These are phyloP conservation scores for Cystobasidiaceae sp. DNA, from an alignment of 1,284 basidiomycete species.

Conservation along the genomic window DNA sequence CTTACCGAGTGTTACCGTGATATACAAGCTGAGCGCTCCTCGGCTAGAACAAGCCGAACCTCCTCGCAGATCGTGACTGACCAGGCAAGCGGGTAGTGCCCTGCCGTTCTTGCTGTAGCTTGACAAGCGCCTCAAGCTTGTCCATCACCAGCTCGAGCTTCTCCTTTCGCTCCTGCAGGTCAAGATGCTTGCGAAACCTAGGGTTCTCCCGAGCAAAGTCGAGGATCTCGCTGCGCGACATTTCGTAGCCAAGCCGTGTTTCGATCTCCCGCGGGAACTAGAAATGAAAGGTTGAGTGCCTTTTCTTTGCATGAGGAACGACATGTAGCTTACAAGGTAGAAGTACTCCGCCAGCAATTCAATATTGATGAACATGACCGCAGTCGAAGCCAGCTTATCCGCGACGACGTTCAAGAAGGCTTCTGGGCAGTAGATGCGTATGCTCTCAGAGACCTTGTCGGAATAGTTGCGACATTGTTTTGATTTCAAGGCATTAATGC, in stretches of 20 bases:
- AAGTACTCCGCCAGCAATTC: constrained; percentile 97
- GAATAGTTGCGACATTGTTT: constrained; percentile 65
- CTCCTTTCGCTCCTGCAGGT: constrained; percentile 92
- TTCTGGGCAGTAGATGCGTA: constrained; percentile 87
- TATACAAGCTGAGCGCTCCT: too few species aligned
- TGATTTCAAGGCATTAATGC: constrained; percentile 75
- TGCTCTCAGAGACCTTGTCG: constrained; percentile 66
- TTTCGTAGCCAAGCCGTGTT: constrained; percentile 83
- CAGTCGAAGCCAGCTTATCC: constrained; percentile 92
- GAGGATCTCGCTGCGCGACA: constrained; percentile 76
- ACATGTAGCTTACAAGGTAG: constrained; percentile 64
- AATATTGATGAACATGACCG: constrained; percentile 95
- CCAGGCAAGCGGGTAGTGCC: not conserved
- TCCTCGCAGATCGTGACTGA: not conserved
- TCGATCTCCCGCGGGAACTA: constrained; percentile 97
- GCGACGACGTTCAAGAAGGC: constrained; percentile 94
- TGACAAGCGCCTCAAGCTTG: constrained; percentile 29
- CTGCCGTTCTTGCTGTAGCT: constrained; percentile 27
- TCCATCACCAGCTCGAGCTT: constrained; percentile 72
- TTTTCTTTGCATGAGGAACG: too few species aligned
- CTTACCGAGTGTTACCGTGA: too few species aligned
- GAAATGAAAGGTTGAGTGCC: not conserved
- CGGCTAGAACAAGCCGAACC: constrained; percentile 5
- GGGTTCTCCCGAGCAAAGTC: constrained; percentile 95
- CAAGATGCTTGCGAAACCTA: constrained; percentile 74